Evolutionary conservation across 2,329 filamentous ascomycete species (phyloP).

Genomic region (Myriosclerotinia duriaeana): DNA sequence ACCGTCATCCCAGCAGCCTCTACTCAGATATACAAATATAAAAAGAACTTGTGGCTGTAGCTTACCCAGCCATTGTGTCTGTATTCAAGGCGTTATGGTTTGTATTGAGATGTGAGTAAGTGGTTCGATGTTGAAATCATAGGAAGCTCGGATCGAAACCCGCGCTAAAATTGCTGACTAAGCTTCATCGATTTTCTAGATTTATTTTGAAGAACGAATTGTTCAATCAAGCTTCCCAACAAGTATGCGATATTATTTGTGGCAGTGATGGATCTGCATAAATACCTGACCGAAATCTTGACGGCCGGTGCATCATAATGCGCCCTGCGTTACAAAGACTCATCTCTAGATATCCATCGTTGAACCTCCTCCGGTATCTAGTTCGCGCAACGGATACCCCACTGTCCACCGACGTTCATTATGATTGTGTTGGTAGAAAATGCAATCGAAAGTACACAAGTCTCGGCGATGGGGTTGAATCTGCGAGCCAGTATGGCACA

Average conservation of each 20-base stretch:
- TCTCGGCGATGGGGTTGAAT: neutral
- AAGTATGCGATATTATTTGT: conserved; percentile 12
- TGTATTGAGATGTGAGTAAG: conserved; percentile 19
- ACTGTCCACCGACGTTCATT: conserved; percentile 8
- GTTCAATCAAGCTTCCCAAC: neutral
- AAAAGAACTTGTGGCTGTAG: conserved; percentile 17
- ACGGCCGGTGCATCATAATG: conserved; percentile 24
- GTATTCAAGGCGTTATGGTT: conserved; percentile 23
- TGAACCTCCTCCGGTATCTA: conserved; percentile 34
- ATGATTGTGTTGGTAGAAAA: conserved; percentile 2
- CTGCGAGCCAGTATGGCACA: neutral
- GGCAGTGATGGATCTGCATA: conserved; percentile 19
- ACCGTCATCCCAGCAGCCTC: neutral
- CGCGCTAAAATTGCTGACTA: conserved; percentile 29
- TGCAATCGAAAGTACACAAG: conserved; percentile 13
- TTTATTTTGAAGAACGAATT: conserved; percentile 12
- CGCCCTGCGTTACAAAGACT: conserved; percentile 36
- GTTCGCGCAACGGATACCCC: conserved; percentile 23
- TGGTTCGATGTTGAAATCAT: conserved; percentile 25
- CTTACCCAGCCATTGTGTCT: conserved; percentile 41
- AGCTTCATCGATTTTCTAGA: conserved; percentile 16
- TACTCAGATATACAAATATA: neutral
- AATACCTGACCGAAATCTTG: neutral
- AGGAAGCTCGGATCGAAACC: conserved; percentile 23
- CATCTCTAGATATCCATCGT: conserved; percentile 37